A percentile compares a stretch with the other conserved stretches of the same genome.
Evolutionary conservation across 2,329 filamentous ascomycete species (phyloP).

Genomic region (Purpureocillium lavendulum): DNA sequence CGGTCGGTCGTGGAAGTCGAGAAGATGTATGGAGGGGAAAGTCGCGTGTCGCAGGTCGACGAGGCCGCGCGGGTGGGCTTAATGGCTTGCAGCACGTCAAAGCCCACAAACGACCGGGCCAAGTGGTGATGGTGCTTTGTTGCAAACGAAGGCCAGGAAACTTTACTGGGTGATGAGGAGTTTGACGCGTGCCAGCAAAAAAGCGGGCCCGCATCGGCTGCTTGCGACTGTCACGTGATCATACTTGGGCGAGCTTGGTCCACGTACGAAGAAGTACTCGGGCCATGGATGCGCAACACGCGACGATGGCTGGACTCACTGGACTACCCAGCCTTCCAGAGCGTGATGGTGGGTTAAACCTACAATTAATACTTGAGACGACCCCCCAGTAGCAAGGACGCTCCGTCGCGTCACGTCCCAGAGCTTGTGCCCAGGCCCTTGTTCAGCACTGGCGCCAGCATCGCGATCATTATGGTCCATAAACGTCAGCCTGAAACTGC

Average conservation of each 20-base stretch:
- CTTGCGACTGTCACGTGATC: conserved; percentile 9
- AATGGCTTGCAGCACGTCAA: conserved; percentile 5
- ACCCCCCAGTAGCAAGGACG: too few species aligned
- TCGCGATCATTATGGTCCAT: too few species aligned
- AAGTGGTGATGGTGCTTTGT: background rate
- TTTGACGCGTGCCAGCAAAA: conserved; percentile 13
- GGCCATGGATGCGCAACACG: too few species aligned
- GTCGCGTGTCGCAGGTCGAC: background rate
- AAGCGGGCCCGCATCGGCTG: background rate
- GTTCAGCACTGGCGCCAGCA: too few species aligned
- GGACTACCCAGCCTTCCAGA: too few species aligned
- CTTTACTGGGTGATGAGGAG: conserved; percentile 10
- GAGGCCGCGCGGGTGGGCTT: conserved; percentile 8
- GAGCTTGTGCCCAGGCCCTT: too few species aligned
- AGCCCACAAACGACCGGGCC: background rate
- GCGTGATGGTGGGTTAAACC: too few species aligned
- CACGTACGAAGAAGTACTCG: too few species aligned
- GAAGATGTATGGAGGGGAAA: background rate
- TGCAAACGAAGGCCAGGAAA: background rate
- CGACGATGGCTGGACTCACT: too few species aligned
- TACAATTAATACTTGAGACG: too few species aligned
- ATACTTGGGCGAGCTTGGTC: too few species aligned
- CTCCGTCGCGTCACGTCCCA: too few species aligned
- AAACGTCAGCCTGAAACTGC: background rate
- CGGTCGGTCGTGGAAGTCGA: background rate